Conservation (phyloP, 805 yeast species). For the Lipomyces japonicus region DNA sequence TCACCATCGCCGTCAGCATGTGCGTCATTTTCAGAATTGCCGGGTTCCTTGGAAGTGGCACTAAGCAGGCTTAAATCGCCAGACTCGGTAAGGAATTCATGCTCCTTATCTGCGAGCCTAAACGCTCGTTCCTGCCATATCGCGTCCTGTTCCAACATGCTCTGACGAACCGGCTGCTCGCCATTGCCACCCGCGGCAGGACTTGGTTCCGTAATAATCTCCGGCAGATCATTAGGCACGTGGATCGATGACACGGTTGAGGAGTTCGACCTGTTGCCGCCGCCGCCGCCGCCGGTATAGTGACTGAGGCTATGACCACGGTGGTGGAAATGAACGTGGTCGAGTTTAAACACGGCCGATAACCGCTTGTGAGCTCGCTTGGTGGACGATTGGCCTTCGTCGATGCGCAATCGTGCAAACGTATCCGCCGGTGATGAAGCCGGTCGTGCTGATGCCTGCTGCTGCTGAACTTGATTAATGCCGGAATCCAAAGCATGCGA, state of each 20-base stretch:
- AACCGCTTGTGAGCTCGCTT: too few species aligned
- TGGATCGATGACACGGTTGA: constrained; percentile 3
- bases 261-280: not conserved
- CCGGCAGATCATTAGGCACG: constrained; percentile 6
- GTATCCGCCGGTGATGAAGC: not conserved
- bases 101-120: constrained; percentile 10
- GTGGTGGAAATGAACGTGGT: too few species aligned
- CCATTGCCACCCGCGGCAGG: not conserved
- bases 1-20: not conserved
- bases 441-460: not conserved
- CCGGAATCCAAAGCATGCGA: not conserved
- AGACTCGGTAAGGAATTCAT: not conserved
- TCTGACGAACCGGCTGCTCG: not conserved
- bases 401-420: too few species aligned
- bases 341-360: too few species aligned
- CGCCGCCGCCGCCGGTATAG: too few species aligned
- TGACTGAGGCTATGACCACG: too few species aligned
- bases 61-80: not conserved
- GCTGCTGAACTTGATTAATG: not conserved
- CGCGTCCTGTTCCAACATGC: not conserved
- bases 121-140: constrained; percentile 18
- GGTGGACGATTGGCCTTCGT: too few species aligned
- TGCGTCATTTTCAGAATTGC: not conserved
- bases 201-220: not conserved
- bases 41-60: not conserved